phyloP scores from a whole-genome alignment of 139 green algal species.

The Zygnema circumcarinatum region DNA sequence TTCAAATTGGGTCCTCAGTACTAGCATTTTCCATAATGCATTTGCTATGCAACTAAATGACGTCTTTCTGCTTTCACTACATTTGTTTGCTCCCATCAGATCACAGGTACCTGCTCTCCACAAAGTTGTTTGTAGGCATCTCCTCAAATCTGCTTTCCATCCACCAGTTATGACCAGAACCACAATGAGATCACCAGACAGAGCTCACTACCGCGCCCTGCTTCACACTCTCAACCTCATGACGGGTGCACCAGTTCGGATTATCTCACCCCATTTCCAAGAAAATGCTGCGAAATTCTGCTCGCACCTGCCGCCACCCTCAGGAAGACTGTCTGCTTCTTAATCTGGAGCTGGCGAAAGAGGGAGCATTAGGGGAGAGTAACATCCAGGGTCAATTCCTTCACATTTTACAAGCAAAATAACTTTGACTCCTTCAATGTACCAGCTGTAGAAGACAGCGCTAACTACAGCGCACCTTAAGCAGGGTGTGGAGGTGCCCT shows the following conservation, averaged over 20 bases:
- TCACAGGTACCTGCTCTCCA: slow-evolving; percentile 67
- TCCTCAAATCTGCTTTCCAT: slow-evolving; percentile 62
- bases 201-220: no score
- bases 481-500: slow-evolving; percentile 93
- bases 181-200: background rate
- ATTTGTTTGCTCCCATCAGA: no score
- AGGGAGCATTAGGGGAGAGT: background rate
- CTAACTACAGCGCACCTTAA: no score
- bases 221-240: no score
- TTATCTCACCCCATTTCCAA: slow-evolving; percentile 65
- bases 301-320: slow-evolving; percentile 52
- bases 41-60: no score
- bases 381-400: no score
- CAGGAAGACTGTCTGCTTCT: background rate
- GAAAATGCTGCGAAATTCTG: slow-evolving; percentile 71
- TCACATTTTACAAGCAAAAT: no score
- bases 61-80: no score
- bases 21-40: no score
- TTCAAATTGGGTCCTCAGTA: no score
- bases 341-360: background rate
- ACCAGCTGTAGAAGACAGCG: no score
- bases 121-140: slow-evolving; percentile 74
- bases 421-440: no score
- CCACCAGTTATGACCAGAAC: background rate
- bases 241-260: background rate